phyloP scores from a whole-genome alignment of 2,329 filamentous ascomycete species.

The Aspergillus ibericus region DNA sequence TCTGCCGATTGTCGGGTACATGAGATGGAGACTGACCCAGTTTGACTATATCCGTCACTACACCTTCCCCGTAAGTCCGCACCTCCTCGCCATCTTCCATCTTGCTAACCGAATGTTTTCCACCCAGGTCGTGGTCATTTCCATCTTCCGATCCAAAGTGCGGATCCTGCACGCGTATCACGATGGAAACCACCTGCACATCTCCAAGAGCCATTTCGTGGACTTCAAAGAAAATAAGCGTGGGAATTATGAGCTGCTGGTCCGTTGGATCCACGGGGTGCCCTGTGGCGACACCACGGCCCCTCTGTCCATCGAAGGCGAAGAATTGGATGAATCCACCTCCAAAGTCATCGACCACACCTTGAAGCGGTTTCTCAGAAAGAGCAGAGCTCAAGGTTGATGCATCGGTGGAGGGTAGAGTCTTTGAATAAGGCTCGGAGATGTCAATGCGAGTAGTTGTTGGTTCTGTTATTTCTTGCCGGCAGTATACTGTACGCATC shows the following conservation, averaged over 20 bases:
- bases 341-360: no score
- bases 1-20: not conserved
- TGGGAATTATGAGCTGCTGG: not conserved
- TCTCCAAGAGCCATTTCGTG: not conserved
- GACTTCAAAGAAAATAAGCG: not conserved
- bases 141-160: not conserved
- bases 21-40: not conserved
- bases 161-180: not conserved
- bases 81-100: not conserved
- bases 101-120: not conserved
- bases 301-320: not conserved
- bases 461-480: no score
- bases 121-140: not conserved
- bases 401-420: no score
- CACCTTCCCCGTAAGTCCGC: not conserved
- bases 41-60: not conserved
- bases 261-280: not conserved
- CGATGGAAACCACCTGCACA: not conserved
- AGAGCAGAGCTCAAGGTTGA: no score
- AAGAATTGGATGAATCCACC: not conserved
- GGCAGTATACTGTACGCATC: no score
- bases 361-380: no score
- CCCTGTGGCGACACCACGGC: not conserved
- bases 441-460: no score
- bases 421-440: no score